These are phyloP conservation scores for Vavraia culicis DNA, from an alignment of 371 early-diverging fungal species.

Conservation along the genomic window DNA sequence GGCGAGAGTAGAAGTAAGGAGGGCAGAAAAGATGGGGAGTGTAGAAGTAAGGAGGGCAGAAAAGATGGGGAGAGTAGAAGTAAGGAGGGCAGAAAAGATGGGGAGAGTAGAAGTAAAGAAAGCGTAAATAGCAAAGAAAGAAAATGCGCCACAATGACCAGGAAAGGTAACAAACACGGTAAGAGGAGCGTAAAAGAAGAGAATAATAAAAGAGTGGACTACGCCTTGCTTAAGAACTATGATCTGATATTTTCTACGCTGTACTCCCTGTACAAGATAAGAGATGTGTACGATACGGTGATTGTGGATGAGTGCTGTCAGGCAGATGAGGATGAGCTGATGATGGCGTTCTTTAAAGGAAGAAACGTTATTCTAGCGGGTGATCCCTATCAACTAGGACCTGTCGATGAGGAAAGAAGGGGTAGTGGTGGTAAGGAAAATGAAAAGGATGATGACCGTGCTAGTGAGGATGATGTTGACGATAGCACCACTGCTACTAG, in stretches of 20 bases:
- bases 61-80: too few relatives aligned
- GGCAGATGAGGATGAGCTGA: slow-evolving; percentile 35
- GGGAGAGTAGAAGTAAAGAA: slow-evolving; percentile 50
- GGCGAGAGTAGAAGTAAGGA: too few relatives aligned
- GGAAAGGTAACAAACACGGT: slow-evolving; percentile 64
- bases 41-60: too few relatives aligned
- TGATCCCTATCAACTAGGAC: slow-evolving; percentile 1
- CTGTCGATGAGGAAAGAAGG: background rate
- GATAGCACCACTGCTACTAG: too few relatives aligned
- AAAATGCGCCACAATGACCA: slow-evolving; percentile 66
- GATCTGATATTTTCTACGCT: slow-evolving; percentile 46
- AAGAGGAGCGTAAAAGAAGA: slow-evolving; percentile 48
- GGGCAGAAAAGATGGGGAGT: too few relatives aligned
- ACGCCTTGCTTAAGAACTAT: slow-evolving; percentile 48
- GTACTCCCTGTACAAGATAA: slow-evolving; percentile 44
- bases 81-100: slow-evolving; percentile 52
- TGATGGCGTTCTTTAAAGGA: background rate
- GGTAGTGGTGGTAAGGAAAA: too few relatives aligned
- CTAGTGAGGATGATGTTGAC: too few relatives aligned
- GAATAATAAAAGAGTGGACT: slow-evolving; percentile 49
- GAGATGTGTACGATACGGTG: slow-evolving; percentile 58
- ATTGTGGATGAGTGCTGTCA: slow-evolving; percentile 93
- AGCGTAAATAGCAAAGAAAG: slow-evolving; percentile 51
- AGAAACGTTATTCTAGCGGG: background rate
- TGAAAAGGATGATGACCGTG: too few relatives aligned